Evolutionary conservation across 768 basidiomycete species (phyloP).

Genomic region (Leccinum disarticulatum): DNA sequence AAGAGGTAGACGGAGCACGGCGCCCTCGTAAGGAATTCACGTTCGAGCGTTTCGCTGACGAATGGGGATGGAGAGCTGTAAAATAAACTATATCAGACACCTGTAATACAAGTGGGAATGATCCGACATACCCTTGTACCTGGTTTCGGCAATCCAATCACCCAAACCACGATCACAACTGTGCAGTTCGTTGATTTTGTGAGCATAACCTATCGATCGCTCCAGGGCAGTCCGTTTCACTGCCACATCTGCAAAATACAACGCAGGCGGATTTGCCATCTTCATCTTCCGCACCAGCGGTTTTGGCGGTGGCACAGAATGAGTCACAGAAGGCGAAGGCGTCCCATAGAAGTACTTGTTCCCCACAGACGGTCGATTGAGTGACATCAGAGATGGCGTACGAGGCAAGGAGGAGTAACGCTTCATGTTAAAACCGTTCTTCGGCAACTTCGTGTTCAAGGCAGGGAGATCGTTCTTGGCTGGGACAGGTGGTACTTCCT

Average conservation of each 20-base stretch:
- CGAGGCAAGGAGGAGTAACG: slow-evolving; percentile 61
- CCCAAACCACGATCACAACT: slow-evolving; percentile 71
- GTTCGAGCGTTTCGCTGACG: slow-evolving; percentile 28
- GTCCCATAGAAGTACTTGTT: slow-evolving; percentile 27
- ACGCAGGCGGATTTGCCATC: slow-evolving; percentile 56
- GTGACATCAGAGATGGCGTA: slow-evolving; percentile 60
- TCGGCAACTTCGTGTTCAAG: slow-evolving; percentile 26
- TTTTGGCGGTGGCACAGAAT: slow-evolving; percentile 26
- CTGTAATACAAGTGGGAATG: background rate
- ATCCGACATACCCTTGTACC: slow-evolving; percentile 47
- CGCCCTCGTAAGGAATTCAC: slow-evolving; percentile 22
- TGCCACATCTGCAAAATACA: slow-evolving; percentile 68
- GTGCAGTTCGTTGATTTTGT: slow-evolving; percentile 81
- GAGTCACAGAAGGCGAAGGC: slow-evolving; percentile 34
- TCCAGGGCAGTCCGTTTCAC: slow-evolving; percentile 57
- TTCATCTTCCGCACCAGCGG: slow-evolving; percentile 33
- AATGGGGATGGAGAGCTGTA: slow-evolving; percentile 21
- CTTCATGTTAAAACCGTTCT: slow-evolving; percentile 36
- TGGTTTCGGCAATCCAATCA: slow-evolving; percentile 69
- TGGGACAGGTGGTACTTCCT: slow-evolving; percentile 30
- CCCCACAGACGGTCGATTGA: slow-evolving; percentile 20
- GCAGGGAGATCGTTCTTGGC: slow-evolving; percentile 25
- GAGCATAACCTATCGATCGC: slow-evolving; percentile 69
- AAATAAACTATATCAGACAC: slow-evolving; percentile 5
- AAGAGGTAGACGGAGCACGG: slow-evolving; percentile 38